Conservation (phyloP, 495 filamentous ascomycete genomes). For the Aspergillus mulundensis region DNA sequence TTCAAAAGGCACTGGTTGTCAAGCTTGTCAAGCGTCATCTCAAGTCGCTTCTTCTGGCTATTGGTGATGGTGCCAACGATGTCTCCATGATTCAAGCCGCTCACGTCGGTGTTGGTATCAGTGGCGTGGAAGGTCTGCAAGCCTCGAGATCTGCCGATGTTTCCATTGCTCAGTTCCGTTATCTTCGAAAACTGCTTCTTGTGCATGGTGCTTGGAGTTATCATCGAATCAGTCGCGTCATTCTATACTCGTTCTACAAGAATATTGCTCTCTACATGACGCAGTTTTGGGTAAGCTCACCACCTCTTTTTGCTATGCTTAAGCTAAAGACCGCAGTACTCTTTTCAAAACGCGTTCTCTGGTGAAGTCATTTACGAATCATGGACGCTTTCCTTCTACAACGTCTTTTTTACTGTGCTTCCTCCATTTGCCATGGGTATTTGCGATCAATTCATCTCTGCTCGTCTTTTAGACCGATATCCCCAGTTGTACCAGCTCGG, state of each 20-base stretch:
- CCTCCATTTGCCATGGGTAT: constrained; percentile 95
- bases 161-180: constrained; percentile 94
- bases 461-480: constrained; percentile 93
- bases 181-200: constrained; percentile 87
- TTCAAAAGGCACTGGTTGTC: constrained; percentile 97
- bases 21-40: constrained; percentile 97
- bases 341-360: constrained; percentile 97
- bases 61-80: constrained; percentile 98
- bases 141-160: constrained; percentile 95
- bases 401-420: constrained; percentile 94
- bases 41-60: constrained; percentile 87
- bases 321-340: constrained; percentile 60
- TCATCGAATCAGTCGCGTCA: constrained; percentile 91
- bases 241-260: constrained; percentile 99
- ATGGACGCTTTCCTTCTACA: constrained; percentile 98
- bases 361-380: constrained; percentile 99
- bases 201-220: constrained; percentile 99
- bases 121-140: constrained; percentile 97
- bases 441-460: constrained; percentile 96
- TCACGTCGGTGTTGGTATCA: constrained; percentile 97
- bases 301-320: not conserved
- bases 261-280: constrained; percentile 99
- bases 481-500: constrained; percentile 93
- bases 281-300: constrained; percentile 82
- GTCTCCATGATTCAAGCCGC: constrained; percentile 99